A percentile compares a stretch with the other conserved stretches of the same genome.
phyloP scores from a whole-genome alignment of 2,329 filamentous ascomycete genomes.

The Furcasterigmium sp. region DNA sequence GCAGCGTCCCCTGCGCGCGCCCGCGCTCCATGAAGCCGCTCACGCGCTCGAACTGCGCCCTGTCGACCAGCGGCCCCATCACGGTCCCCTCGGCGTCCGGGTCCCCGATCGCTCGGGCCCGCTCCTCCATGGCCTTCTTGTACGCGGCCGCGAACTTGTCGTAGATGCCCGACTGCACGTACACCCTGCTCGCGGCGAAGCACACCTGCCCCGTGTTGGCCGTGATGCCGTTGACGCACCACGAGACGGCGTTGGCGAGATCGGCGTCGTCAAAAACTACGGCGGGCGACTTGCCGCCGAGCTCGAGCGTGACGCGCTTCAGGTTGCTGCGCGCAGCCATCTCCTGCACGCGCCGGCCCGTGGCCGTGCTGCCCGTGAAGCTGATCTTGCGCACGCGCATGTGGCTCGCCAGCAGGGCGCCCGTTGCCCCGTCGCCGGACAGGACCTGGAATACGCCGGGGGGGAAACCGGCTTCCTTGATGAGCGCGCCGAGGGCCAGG shows the following conservation, averaged over 20 bases:
- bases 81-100: conserved; percentile 52
- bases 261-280: conserved; percentile 62
- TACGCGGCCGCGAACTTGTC: conserved; percentile 53
- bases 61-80: conserved; percentile 52
- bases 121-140: conserved; percentile 52
- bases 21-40: conserved; percentile 37
- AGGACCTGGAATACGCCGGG: conserved; percentile 36
- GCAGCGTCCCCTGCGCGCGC: conserved; percentile 24
- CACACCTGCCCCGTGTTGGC: conserved; percentile 71
- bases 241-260: conserved; percentile 50
- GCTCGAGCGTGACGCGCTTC: conserved; percentile 69
- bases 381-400: conserved; percentile 49
- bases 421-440: conserved; percentile 30
- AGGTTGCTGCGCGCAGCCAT: conserved; percentile 56
- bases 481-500: conserved; percentile 27
- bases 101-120: conserved; percentile 53
- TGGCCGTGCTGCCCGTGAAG: conserved; percentile 66
- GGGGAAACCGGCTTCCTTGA: conserved; percentile 35
- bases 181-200: conserved; percentile 68
- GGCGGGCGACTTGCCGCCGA: conserved; percentile 64
- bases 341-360: conserved; percentile 60
- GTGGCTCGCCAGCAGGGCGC: conserved; percentile 18
- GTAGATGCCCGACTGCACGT: conserved; percentile 58
- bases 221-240: conserved; percentile 45
- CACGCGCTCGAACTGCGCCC: conserved; percentile 40